These are phyloP conservation scores for Stellera chamaejasme DNA, from an alignment of 345 rosid genomes.

Conservation along the genomic window DNA sequence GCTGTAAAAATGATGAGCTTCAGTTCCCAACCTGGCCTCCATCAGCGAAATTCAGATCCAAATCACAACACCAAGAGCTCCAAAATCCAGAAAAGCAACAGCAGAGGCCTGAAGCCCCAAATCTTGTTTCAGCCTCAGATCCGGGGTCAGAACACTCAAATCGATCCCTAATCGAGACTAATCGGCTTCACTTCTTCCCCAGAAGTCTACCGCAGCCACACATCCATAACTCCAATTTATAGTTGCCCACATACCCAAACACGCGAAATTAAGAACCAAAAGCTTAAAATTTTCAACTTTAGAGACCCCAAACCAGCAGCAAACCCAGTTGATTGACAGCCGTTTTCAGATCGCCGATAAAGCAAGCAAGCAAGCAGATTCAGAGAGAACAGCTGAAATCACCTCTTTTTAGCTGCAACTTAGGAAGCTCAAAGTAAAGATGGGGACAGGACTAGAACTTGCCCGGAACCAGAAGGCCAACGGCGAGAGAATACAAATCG, in stretches of 20 bases:
- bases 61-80: slow-evolving; percentile 14
- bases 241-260: slow-evolving; percentile 51
- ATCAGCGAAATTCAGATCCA: slow-evolving; percentile 30
- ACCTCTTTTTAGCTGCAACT: not conserved
- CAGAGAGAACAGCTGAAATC: too few relatives aligned
- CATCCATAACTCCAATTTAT: slow-evolving; percentile 65
- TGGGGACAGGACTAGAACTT: slow-evolving; percentile 2
- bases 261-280: slow-evolving; percentile 10
- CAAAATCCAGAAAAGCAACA: slow-evolving; percentile 5
- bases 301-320: slow-evolving; percentile 7
- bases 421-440: slow-evolving; percentile 5
- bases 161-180: slow-evolving; percentile 20
- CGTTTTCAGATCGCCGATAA: slow-evolving; percentile 3
- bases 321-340: slow-evolving; percentile 1
- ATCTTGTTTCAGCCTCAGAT: slow-evolving; percentile 29
- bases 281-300: not conserved
- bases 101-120: slow-evolving; percentile 5
- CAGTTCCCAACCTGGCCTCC: slow-evolving; percentile 76
- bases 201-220: slow-evolving; percentile 57
- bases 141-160: slow-evolving; percentile 22
- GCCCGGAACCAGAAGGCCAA: slow-evolving; percentile 7
- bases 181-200: slow-evolving; percentile 65
- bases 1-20: slow-evolving; percentile 46
- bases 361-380: not conserved
- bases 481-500: not conserved